Evolutionary conservation across 2,329 filamentous ascomycete species (phyloP).

Genomic region (Chrysoporthe austroafricana): DNA sequence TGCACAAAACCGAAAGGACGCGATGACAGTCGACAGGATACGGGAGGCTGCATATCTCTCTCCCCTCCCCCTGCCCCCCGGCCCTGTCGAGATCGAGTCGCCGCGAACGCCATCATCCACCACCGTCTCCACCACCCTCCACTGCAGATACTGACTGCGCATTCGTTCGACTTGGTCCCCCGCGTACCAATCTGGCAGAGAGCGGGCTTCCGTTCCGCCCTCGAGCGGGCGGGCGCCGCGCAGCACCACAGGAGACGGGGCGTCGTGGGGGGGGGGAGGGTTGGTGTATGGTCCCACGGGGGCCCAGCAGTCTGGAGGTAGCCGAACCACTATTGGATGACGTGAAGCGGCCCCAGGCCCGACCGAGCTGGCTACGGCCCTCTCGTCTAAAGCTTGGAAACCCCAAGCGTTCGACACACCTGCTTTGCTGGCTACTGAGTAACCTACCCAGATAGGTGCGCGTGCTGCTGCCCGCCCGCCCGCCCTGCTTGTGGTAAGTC

Average conservation of each 20-base stretch:
- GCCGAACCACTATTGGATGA: conserved; percentile 20
- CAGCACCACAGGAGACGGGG: conserved; percentile 2
- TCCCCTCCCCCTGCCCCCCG: too few relatives aligned
- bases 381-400: neutral
- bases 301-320: conserved; percentile 25
- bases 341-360: neutral
- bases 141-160: too few relatives aligned
- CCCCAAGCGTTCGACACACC: too few relatives aligned
- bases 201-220: neutral
- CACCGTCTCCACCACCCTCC: too few relatives aligned
- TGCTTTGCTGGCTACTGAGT: too few relatives aligned
- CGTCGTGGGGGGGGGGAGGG: neutral
- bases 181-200: neutral
- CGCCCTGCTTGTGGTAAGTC: too few relatives aligned
- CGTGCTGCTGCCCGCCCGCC: too few relatives aligned
- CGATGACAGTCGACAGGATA: neutral
- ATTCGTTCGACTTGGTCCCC: neutral
- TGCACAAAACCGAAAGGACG: neutral
- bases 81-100: neutral
- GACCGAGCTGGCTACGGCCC: neutral
- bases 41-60: neutral
- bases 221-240: neutral
- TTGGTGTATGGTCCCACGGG: too few relatives aligned
- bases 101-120: neutral
- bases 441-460: too few relatives aligned